Percentiles rank a stretch among this genome's conserved stretches.
These are phyloP conservation scores for Bruguiera sexangula DNA, from an alignment of 345 rosid species.

Conservation along the genomic window DNA sequence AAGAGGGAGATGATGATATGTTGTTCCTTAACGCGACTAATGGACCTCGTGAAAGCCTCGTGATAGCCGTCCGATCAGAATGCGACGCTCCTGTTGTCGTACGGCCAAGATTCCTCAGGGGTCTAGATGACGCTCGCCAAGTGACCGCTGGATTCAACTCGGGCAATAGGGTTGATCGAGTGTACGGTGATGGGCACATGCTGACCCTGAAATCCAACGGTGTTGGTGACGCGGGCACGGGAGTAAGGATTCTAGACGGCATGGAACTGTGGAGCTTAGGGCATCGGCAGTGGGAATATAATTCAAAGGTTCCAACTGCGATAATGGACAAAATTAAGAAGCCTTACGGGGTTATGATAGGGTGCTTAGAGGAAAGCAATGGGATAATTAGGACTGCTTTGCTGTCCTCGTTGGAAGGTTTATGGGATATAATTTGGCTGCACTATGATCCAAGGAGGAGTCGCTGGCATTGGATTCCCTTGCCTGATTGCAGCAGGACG, in stretches of 20 bases:
- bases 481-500: constrained; percentile 56
- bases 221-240: background rate
- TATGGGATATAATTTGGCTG: constrained; percentile 65
- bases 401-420: constrained; percentile 49
- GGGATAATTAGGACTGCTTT: constrained; percentile 49
- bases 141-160: constrained; percentile 20
- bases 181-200: constrained; percentile 67
- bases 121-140: constrained; percentile 12
- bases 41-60: constrained; percentile 42
- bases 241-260: constrained; percentile 25
- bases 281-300: constrained; percentile 44
- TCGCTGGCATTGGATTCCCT: constrained; percentile 44
- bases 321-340: constrained; percentile 38
- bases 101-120: constrained; percentile 35
- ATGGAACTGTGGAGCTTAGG: constrained; percentile 55
- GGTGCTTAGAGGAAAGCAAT: constrained; percentile 55
- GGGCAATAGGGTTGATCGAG: constrained; percentile 27
- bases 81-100: constrained; percentile 27
- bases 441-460: constrained; percentile 34
- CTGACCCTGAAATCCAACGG: constrained; percentile 40
- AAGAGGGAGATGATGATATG: constrained; percentile 20
- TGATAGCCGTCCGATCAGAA: constrained; percentile 33
- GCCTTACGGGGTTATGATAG: constrained; percentile 56
- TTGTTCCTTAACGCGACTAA: constrained; percentile 48
- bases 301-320: constrained; percentile 40